phyloP scores from a whole-genome alignment of 768 basidiomycete species.

The Butyriboletus loyo region DNA sequence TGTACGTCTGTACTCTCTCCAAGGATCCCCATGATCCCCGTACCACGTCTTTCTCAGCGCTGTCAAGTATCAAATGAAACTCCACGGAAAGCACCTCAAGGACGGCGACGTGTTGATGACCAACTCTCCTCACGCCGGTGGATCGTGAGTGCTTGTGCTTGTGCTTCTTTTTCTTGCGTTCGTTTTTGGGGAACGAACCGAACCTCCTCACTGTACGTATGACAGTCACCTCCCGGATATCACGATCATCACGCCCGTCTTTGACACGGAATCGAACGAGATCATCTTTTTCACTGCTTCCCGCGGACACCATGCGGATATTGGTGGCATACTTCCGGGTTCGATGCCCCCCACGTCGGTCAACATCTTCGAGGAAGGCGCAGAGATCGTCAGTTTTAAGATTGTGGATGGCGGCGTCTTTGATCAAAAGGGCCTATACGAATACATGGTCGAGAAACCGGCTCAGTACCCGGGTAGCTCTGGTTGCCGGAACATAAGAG shows the following conservation, averaged over 20 bases:
- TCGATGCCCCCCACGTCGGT: conserved; percentile 95
- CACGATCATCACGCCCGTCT: conserved; percentile 92
- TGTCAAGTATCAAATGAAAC: conserved; percentile 85
- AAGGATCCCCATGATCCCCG: background rate
- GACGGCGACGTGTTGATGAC: conserved; percentile 94
- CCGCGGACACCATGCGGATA: conserved; percentile 91
- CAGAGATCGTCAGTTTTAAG: conserved; percentile 88
- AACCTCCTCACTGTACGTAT: background rate
- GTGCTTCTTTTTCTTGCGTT: too few species aligned
- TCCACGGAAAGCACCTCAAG: conserved; percentile 66
- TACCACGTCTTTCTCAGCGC: conserved; percentile 45
- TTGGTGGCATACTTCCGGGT: conserved; percentile 88
- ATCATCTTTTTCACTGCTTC: conserved; percentile 95
- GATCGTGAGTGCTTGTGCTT: conserved; percentile 70
- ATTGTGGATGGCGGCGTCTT: conserved; percentile 82
- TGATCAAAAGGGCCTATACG: conserved; percentile 67
- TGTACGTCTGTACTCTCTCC: conserved; percentile 52
- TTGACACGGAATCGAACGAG: conserved; percentile 56
- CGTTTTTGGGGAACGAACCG: background rate
- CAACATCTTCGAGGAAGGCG: conserved; percentile 92
- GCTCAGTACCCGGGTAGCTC: conserved; percentile 81
- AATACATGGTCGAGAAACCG: conserved; percentile 81
- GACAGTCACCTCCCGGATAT: conserved; percentile 77
- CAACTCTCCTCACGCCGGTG: conserved; percentile 86
- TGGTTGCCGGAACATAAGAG: conserved; percentile 81